phyloP scores from a whole-genome alignment of 1,284 basidiomycete species.

The Violaceomyces palustris region DNA sequence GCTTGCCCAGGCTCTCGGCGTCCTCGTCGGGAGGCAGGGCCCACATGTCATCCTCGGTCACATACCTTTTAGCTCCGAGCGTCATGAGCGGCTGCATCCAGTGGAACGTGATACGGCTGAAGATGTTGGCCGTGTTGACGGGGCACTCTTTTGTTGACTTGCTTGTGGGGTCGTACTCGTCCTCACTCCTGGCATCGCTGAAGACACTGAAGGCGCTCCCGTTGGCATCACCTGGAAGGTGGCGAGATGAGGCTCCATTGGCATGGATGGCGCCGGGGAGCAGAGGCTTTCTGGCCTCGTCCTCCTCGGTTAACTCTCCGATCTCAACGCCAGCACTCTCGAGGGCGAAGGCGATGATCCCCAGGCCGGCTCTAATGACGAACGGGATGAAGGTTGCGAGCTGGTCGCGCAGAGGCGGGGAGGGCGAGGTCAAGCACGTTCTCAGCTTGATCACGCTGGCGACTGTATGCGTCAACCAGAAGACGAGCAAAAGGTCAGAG shows the following conservation, averaged over 20 bases:
- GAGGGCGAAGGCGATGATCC: slow-evolving; percentile 31
- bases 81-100: slow-evolving; percentile 75
- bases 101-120: slow-evolving; percentile 62
- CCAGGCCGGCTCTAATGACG: slow-evolving; percentile 26
- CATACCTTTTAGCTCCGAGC: slow-evolving; percentile 47
- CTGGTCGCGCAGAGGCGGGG: slow-evolving; percentile 20
- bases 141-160: no score
- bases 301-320: slow-evolving; percentile 8
- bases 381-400: slow-evolving; percentile 33
- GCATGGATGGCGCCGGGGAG: not conserved
- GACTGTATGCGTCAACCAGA: slow-evolving; percentile 71
- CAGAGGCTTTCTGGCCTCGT: slow-evolving; percentile 1
- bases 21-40: slow-evolving; percentile 60
- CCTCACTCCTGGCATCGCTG: slow-evolving; percentile 37
- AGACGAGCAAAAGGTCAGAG: slow-evolving; percentile 71
- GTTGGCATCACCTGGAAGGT: slow-evolving; percentile 15
- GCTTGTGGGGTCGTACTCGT: slow-evolving; percentile 51
- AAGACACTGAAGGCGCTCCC: slow-evolving; percentile 28
- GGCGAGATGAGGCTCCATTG: slow-evolving; percentile 8
- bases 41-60: slow-evolving; percentile 54
- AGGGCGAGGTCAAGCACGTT: slow-evolving; percentile 27
- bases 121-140: slow-evolving; percentile 74
- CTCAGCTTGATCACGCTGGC: slow-evolving; percentile 61
- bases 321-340: slow-evolving; percentile 43
- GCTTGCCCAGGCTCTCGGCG: slow-evolving; percentile 65